These are phyloP conservation scores for Psilocybe azurescens DNA, from an alignment of 768 basidiomycete genomes.

Conservation along the genomic window DNA sequence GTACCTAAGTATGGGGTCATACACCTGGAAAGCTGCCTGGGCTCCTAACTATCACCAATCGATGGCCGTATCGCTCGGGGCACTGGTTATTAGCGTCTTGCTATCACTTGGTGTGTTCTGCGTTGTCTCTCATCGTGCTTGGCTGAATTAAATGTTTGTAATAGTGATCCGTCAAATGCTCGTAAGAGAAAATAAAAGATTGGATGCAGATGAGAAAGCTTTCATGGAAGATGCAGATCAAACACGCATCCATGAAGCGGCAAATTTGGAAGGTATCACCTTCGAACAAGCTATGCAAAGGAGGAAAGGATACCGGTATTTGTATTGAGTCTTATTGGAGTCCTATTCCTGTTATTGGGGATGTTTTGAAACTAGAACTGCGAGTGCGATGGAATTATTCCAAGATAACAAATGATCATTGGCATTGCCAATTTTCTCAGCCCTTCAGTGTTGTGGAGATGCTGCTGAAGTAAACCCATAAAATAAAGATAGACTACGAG, in stretches of 20 bases:
- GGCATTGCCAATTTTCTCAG: no score
- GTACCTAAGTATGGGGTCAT: conserved; percentile 56
- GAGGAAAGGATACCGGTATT: conserved; percentile 62
- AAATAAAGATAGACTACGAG: no score
- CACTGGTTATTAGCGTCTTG: conserved; percentile 38
- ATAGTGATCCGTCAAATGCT: conserved; percentile 52
- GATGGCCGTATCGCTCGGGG: conserved; percentile 53
- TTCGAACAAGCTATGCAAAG: conserved; percentile 63
- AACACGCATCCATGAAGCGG: conserved; percentile 60
- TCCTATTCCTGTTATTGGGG: no score
- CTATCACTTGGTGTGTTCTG: conserved; percentile 34
- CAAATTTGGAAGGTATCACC: conserved; percentile 60
- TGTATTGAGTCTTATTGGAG: conserved; percentile 42
- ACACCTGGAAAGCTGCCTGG: conserved; percentile 64
- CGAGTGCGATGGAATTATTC: no score
- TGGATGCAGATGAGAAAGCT: conserved; percentile 53
- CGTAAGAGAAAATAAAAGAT: conserved; percentile 52
- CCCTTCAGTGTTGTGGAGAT: no score
- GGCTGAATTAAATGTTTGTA: neutral
- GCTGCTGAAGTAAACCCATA: no score
- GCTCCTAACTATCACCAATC: conserved; percentile 66
- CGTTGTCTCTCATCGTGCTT: neutral
- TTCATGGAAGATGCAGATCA: conserved; percentile 50
- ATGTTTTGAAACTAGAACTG: no score
- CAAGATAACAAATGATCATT: no score